Percentiles rank a stretch among this genome's conserved stretches.
phyloP scores from a whole-genome alignment of 768 basidiomycete species.

The Pholiota microspora region DNA sequence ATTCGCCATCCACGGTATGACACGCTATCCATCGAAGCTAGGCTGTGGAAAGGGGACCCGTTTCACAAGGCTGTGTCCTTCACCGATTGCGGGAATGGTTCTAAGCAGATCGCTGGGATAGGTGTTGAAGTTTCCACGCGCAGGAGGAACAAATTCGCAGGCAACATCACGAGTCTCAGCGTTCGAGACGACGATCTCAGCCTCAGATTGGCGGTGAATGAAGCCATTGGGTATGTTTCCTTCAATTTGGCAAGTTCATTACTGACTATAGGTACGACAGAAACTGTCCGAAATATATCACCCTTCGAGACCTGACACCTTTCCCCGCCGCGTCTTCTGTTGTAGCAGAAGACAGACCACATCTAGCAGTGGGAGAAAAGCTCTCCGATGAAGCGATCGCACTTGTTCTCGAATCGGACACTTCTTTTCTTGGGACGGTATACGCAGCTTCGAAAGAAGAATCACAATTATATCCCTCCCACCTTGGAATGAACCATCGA shows the following conservation, averaged over 20 bases:
- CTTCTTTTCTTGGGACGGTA: constrained; percentile 52
- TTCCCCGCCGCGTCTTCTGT: constrained; percentile 35
- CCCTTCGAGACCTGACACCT: constrained; percentile 48
- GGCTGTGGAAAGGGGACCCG: constrained; percentile 57
- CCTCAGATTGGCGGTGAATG: constrained; percentile 46
- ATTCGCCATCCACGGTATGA: constrained; percentile 33
- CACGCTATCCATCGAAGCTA: constrained; percentile 36
- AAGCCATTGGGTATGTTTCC: constrained; percentile 53
- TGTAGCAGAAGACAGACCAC: constrained; percentile 31
- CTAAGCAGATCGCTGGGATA: constrained; percentile 49
- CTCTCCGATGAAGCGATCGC: constrained; percentile 49
- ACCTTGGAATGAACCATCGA: constrained; percentile 62
- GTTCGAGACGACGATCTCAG: constrained; percentile 25
- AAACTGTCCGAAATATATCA: constrained; percentile 73
- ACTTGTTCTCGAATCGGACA: constrained; percentile 50
- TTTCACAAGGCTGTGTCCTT: constrained; percentile 34
- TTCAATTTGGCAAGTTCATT: neutral
- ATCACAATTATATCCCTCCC: constrained; percentile 44
- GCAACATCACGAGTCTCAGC: constrained; percentile 34
- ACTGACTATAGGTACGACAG: constrained; percentile 25
- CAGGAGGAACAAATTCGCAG: constrained; percentile 63
- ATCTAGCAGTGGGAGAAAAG: constrained; percentile 33
- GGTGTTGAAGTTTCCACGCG: constrained; percentile 58
- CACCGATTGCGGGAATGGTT: constrained; percentile 17
- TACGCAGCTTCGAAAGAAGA: constrained; percentile 42